Conservation (phyloP, 208 protist genomes). For the Blastocrithidia nonstop region DNA sequence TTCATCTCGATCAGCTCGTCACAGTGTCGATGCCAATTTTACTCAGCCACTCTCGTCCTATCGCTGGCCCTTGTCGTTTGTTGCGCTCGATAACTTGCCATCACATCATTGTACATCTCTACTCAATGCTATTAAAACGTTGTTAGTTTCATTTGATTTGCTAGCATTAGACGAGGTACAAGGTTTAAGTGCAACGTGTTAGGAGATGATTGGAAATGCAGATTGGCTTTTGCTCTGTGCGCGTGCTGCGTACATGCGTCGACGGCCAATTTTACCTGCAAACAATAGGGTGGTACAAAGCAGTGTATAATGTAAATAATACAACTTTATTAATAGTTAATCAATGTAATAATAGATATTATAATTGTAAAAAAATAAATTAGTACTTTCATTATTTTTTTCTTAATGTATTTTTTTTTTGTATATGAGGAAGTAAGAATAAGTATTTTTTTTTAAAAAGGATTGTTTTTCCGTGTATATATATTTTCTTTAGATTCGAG, state of each 20-base stretch:
- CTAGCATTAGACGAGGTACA: conserved; percentile 26
- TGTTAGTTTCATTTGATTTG: conserved; percentile 73
- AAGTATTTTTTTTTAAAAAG: conserved; percentile 3
- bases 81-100: conserved; percentile 51
- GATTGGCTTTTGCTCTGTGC: conserved; percentile 73
- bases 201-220: conserved; percentile 72
- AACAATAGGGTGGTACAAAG: conserved; percentile 27
- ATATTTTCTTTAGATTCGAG: too few species aligned
- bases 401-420: too few species aligned
- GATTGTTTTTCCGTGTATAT: conserved; percentile 2
- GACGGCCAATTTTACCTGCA: conserved; percentile 37
- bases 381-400: too few species aligned
- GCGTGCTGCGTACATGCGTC: conserved; percentile 44
- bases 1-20: too few species aligned
- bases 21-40: too few species aligned
- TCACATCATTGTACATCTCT: conserved; percentile 54
- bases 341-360: not conserved
- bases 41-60: too few species aligned
- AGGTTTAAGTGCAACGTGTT: conserved; percentile 22
- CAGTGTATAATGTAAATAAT: not conserved
- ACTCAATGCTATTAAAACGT: conserved; percentile 60
- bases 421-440: too few species aligned
- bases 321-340: conserved; percentile 2
- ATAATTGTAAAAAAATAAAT: not conserved
- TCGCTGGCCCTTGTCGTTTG: conserved; percentile 60